phyloP scores from a whole-genome alignment of 2,329 filamentous ascomycete genomes.

The Corinectria fuckeliana region DNA sequence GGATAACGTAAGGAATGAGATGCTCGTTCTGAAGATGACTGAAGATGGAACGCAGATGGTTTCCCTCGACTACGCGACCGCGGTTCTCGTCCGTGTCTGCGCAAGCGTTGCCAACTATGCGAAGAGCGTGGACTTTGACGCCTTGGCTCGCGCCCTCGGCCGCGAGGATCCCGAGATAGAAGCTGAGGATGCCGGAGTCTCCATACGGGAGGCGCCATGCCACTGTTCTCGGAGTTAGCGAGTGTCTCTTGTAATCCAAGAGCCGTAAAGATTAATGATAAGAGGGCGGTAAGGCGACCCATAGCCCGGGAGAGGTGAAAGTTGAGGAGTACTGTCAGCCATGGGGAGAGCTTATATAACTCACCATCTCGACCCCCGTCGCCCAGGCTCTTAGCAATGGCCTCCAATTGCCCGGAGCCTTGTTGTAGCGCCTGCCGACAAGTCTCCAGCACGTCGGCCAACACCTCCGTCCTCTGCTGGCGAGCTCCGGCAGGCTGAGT shows the following conservation, averaged over 20 bases:
- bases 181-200: slow-evolving; percentile 62
- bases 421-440: slow-evolving; percentile 51
- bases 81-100: slow-evolving; percentile 70
- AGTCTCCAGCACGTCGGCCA: slow-evolving; percentile 48
- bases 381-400: slow-evolving; percentile 58
- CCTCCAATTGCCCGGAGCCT: slow-evolving; percentile 50
- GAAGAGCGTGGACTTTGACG: slow-evolving; percentile 61
- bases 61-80: slow-evolving; percentile 58
- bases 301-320: not conserved
- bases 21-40: slow-evolving; percentile 54
- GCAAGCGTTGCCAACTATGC: slow-evolving; percentile 67
- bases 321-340: not conserved
- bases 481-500: slow-evolving; percentile 31
- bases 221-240: slow-evolving; percentile 44
- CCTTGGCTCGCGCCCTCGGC: slow-evolving; percentile 46
- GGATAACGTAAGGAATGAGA: slow-evolving; percentile 59
- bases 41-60: slow-evolving; percentile 56
- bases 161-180: slow-evolving; percentile 58
- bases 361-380: slow-evolving; percentile 63
- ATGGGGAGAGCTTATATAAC: slow-evolving; percentile 28
- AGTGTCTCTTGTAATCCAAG: not conserved
- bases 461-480: slow-evolving; percentile 36
- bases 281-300: no score
- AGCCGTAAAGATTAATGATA: fast-evolving
- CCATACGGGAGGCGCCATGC: slow-evolving; percentile 64